Percentiles rank a stretch among this genome's conserved stretches.
These are phyloP conservation scores for Cryptococcus maquisensis DNA, from an alignment of 1,284 basidiomycete genomes.

Conservation along the genomic window DNA sequence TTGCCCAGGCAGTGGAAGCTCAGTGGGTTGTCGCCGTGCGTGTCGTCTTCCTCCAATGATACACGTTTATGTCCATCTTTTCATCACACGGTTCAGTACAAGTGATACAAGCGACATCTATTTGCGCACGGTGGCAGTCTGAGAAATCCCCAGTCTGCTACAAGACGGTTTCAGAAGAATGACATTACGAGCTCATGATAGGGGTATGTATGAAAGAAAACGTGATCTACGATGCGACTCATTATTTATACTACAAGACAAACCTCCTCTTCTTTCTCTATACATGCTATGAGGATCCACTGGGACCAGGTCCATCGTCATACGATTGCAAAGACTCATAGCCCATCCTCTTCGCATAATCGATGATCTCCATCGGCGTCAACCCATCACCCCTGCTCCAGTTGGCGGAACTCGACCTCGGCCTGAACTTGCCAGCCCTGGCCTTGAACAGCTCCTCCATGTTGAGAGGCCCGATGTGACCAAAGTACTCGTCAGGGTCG, in stretches of 20 bases:
- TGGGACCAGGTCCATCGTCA: constrained; percentile 1
- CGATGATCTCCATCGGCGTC: constrained; percentile 72
- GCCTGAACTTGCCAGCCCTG: constrained; percentile 63
- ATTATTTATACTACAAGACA: not conserved
- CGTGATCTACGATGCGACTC: not conserved
- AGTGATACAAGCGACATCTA: no score
- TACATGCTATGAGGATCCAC: not conserved
- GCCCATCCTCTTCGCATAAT: constrained; percentile 86
- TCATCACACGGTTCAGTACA: no score
- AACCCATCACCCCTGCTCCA: constrained; percentile 79
- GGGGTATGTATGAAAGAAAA: not conserved
- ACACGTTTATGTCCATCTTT: no score
- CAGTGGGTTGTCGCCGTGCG: not conserved
- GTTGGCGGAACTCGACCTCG: constrained; percentile 85
- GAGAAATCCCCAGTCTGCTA: no score
- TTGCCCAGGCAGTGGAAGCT: no score
- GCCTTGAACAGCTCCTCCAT: constrained; percentile 68
- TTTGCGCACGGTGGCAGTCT: no score
- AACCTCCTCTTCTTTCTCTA: not conserved
- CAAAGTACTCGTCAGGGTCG: constrained; percentile 90
- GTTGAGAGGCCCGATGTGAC: constrained; percentile 70
- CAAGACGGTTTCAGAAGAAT: not conserved
- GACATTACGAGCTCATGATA: not conserved
- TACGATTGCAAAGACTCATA: constrained; percentile 52
- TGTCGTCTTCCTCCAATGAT: not conserved